Evolutionary conservation across 23 red algal genomes (phyloP), one percentile per base, ranked within the genome.

Genomic region (Gracilariopsis chorda): DNA sequence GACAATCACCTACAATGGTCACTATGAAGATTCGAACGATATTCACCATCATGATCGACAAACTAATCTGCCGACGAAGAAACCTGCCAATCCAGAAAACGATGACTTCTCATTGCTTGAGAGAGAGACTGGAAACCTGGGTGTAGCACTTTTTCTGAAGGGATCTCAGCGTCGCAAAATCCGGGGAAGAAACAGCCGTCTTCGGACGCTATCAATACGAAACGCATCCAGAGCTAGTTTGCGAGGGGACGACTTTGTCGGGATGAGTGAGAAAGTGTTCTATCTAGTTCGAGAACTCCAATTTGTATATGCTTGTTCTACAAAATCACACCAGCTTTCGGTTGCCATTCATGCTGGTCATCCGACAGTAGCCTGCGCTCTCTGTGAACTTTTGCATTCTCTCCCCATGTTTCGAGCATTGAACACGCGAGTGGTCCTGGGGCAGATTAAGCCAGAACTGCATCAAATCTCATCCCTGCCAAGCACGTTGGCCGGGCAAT

Each of bases 271-370:
- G 75, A 91, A 91, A 62, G 48, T 48, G 1, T 74, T 91, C 19
- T 72, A 72, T 43, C 74, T 91, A 33, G 48, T 91, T 34, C 57
- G 77, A n/a, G 77, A 82, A 47, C 29, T 91, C 30, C 77, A 91
- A 32, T 61, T 68, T 40, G 74, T 74, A 73, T 91, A 82, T 29
- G 77, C 75, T 16, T 73, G 70, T 40, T 91, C 75, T 8, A 82
- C 88, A 58, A 51, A 65, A 46, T 53, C 59, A 14, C 51, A 70
- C 45, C 72, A 43, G 14, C 85, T 89, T 21, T 51, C 48, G 14
- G 85, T 69, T 44, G 27, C 82, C 1, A 45, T 91, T 80, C 74
- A 91, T 59, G 88, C 88, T 24, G 88, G 88, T 21, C 74, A 47
- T 49, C 88, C 88, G 41, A 58, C 61, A 13, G 68, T 80, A 23